A percentile compares a stretch with the other conserved stretches of the same genome.
Conservation (phyloP, 179 eudicot genomes). For the Beta corolliflora region DNA sequence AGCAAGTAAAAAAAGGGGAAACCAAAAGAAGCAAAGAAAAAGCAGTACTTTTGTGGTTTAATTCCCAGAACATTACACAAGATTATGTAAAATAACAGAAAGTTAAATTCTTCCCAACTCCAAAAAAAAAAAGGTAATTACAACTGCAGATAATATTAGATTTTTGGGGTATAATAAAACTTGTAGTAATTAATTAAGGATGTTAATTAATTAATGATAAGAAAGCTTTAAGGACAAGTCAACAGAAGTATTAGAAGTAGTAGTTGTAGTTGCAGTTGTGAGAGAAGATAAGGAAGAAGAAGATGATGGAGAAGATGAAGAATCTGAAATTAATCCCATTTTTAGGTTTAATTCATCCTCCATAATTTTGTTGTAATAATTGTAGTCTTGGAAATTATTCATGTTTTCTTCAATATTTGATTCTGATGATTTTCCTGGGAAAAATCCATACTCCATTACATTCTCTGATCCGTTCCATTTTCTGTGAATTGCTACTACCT, state of each 20-base stretch:
- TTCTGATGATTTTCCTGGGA: conserved; percentile 34
- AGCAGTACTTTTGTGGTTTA: conserved; percentile 27
- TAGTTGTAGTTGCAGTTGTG: conserved; percentile 28
- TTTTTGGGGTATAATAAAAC: not conserved
- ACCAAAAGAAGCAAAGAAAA: conserved; percentile 29
- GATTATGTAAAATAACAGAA: conserved; percentile 36
- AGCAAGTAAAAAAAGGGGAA: conserved; percentile 11
- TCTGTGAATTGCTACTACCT: conserved; percentile 51
- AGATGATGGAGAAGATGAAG: conserved; percentile 24
- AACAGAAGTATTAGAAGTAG: conserved; percentile 36
- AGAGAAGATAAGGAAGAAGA: conserved; percentile 34
- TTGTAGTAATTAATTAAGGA: not conserved
- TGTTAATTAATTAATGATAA: not conserved
- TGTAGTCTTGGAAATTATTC: not conserved
- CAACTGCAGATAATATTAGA: not conserved
- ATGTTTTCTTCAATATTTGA: not conserved
- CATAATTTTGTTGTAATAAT: conserved; percentile 13
- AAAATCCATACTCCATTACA: conserved; percentile 63
- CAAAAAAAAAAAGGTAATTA: not conserved
- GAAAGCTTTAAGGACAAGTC: conserved; percentile 75
- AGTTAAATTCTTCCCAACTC: conserved; percentile 11
- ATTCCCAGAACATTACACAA: conserved; percentile 28
- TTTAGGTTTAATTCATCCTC: conserved; percentile 31
- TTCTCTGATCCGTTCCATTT: conserved; percentile 30
- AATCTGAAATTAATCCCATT: conserved; percentile 28